Evolutionary conservation across 129 eudicot species (phyloP).

Genomic region (Saussurea involucrata): DNA sequence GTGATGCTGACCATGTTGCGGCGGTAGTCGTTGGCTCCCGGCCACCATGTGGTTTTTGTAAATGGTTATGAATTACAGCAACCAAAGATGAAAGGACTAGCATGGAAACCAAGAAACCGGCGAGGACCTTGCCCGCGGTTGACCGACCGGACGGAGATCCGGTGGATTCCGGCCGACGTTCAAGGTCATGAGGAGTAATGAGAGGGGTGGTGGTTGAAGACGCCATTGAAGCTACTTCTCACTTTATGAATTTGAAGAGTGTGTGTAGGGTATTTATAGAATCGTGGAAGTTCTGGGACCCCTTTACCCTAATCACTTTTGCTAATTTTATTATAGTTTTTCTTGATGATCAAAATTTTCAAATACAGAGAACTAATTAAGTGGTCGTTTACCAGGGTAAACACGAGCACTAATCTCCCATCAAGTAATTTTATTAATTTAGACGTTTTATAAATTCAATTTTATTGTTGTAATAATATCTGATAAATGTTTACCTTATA

Average conservation of each 20-base stretch:
- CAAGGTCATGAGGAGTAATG: neutral
- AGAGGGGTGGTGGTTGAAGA: conserved; percentile 18
- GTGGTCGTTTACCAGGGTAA: too few relatives aligned
- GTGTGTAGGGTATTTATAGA: neutral
- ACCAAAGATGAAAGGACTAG: conserved; percentile 14
- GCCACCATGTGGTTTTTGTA: conserved; percentile 23
- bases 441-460: too few relatives aligned
- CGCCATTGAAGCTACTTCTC: conserved; percentile 13
- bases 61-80: neutral
- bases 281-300: neutral
- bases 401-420: too few relatives aligned
- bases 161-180: conserved; percentile 5
- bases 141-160: neutral
- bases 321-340: neutral
- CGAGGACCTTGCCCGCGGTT: neutral
- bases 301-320: neutral
- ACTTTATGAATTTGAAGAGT: neutral
- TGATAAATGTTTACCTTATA: too few relatives aligned
- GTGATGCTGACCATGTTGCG: neutral
- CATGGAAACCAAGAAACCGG: neutral
- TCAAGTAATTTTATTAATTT: too few relatives aligned
- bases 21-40: neutral
- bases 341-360: neutral
- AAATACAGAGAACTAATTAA: too few relatives aligned
- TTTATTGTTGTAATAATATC: too few relatives aligned